phyloP scores from a whole-genome alignment of 2,329 filamentous ascomycete species.

The Hypoxylon sp. region DNA sequence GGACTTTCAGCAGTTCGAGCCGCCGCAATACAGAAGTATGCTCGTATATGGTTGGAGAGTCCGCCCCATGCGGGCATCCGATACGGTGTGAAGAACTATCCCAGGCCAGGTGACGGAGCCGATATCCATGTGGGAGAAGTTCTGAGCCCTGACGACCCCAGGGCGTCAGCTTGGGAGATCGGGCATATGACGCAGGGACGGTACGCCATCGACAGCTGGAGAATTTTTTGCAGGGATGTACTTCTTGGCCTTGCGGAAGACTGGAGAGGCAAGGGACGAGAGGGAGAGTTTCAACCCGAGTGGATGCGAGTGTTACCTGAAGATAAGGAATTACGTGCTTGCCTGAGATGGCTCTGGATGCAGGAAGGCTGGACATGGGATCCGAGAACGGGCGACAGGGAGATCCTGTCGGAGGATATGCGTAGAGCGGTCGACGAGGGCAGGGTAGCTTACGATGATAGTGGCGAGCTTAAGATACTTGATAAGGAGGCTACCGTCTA shows the following conservation, averaged over 20 bases:
- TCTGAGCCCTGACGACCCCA: constrained; percentile 47
- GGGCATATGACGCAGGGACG: constrained; percentile 85
- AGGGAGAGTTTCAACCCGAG: constrained; percentile 79
- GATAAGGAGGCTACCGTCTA: constrained; percentile 24
- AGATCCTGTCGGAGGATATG: constrained; percentile 67
- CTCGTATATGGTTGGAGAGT: constrained; percentile 74
- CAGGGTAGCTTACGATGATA: constrained; percentile 69
- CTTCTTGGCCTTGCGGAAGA: constrained; percentile 76
- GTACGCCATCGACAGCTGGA: constrained; percentile 91
- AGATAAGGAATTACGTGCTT: constrained; percentile 92
- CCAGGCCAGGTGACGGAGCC: constrained; percentile 48
- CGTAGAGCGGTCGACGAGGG: constrained; percentile 70
- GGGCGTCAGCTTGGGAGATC: constrained; percentile 77
- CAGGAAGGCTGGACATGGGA: constrained; percentile 89
- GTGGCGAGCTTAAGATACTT: constrained; percentile 63
- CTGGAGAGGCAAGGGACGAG: constrained; percentile 73
- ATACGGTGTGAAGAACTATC: constrained; percentile 67
- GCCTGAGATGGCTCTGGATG: constrained; percentile 92
- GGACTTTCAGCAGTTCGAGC: constrained; percentile 80
- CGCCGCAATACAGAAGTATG: constrained; percentile 77
- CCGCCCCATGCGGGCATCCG: constrained; percentile 73
- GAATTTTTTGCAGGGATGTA: constrained; percentile 90
- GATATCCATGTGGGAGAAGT: constrained; percentile 53
- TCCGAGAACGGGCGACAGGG: constrained; percentile 75
- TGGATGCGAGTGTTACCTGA: constrained; percentile 88